Evolutionary conservation across 441 rosid species (phyloP).

Genomic region (Populus trichocarpa): DNA sequence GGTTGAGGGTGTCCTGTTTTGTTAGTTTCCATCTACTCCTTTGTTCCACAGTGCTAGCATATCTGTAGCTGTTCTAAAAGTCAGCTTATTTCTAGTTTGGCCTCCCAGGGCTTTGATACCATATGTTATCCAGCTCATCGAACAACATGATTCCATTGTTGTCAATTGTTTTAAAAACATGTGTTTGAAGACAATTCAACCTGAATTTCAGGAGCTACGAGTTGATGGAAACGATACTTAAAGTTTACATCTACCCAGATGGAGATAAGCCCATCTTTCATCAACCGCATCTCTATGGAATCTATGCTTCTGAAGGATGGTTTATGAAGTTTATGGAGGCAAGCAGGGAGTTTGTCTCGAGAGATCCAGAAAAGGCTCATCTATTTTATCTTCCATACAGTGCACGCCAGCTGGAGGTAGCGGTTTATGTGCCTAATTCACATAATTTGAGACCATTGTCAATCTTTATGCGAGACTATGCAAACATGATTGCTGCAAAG

Average conservation of each 20-base stretch:
- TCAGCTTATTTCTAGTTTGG: not conserved
- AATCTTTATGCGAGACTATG: constrained; percentile 55
- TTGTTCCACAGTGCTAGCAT: not conserved
- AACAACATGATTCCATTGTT: not conserved
- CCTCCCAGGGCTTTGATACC: not conserved
- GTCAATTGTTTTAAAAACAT: not conserved
- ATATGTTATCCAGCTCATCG: not conserved
- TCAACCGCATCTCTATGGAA: constrained; percentile 63
- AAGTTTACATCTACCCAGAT: constrained; percentile 69
- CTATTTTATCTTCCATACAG: constrained; percentile 87
- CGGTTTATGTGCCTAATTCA: constrained; percentile 55
- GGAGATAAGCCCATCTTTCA: constrained; percentile 78
- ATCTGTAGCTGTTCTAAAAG: not conserved
- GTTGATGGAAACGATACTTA: constrained; percentile 78
- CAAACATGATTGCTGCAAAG: constrained; percentile 58
- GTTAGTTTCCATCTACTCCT: not conserved
- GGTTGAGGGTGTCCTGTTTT: not conserved
- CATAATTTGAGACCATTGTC: constrained; percentile 64
- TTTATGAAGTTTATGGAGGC: constrained; percentile 77
- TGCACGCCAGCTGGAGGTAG: constrained; percentile 51
- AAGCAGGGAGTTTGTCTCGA: constrained; percentile 66
- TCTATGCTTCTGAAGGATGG: constrained; percentile 97
- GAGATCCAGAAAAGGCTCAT: constrained; percentile 78
- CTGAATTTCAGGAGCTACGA: constrained; percentile 67
- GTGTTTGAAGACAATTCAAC: not conserved